Base-by-base conservation (phyloP, 495 filamentous ascomycete species). In the Penicillium desertorum region DNA sequence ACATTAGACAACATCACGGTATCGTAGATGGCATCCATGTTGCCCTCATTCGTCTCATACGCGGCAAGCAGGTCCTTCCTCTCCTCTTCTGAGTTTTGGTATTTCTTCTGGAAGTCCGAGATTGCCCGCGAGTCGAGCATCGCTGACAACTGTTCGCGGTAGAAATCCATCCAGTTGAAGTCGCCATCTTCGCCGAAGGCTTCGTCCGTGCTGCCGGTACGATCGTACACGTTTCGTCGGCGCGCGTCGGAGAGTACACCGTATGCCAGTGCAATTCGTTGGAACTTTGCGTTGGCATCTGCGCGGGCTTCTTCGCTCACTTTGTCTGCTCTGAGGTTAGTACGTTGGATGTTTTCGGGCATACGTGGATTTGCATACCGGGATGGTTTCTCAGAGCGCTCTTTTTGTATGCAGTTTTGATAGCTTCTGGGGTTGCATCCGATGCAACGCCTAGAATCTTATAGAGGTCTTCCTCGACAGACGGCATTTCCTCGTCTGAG, bases 351-450 rank as follows among this genome's bases (percentile, higher is more conserved):
- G 36, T 19, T 50, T 53, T 19, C 51, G 12, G 27, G 16, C 19
- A 22, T 27, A 6, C 3, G 11, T 5, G 23, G 11, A 9, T 17
- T 7, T 12, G 37, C 60, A 19, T 92, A 83, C 96, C 93, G 59
- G 94, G 94, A 75, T 98, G 94, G 62, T 95, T 91, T 60, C 88
- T 80, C 57, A 98, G 73, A 56, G 88, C 90, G 61, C 90, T 82
- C 69, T 96, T 97, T 66, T 89, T 84, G 76, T 98, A 98, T 12
- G 94, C 92, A 70, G 94, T 91, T 66, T 97, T 98, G 72, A 98
- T 88, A 62, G 95, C 90, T 48, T 78, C 77, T 45, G 94, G 87
- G 19, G 81, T 85, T 54, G 88, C 89, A 42, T 86, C 79, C 25
- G 79, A 79, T 53, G 85, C 76, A 50, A 94, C 75, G 12, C 82